phyloP scores from a whole-genome alignment of 129 eudicot species.

The Saposhnikovia divaricata region DNA sequence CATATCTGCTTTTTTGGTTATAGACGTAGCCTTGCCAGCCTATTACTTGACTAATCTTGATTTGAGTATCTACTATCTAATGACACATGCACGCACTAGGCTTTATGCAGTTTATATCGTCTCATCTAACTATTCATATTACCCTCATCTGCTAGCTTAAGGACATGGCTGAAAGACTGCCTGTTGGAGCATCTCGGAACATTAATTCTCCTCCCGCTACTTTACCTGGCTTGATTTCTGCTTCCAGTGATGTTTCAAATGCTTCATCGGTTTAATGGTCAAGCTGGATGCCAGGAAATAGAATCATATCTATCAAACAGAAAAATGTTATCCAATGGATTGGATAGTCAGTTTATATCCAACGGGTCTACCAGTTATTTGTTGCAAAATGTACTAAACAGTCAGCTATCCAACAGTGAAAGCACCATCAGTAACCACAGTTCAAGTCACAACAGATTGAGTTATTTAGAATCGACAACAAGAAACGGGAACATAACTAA shows the following conservation, averaged over 20 bases:
- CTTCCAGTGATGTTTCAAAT: conserved; percentile 38
- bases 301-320: conserved; percentile 49
- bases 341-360: conserved; percentile 39
- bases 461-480: conserved; percentile 32
- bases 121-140: neutral
- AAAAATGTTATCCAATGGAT: conserved; percentile 42
- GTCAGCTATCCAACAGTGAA: neutral
- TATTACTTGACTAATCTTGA: neutral
- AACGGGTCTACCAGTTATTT: conserved; percentile 48
- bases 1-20: neutral
- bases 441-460: conserved; percentile 45
- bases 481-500: conserved; percentile 50
- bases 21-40: neutral
- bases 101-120: neutral
- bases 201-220: conserved; percentile 52
- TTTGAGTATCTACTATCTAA: neutral
- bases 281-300: conserved; percentile 32
- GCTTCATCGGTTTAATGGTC: conserved; percentile 40
- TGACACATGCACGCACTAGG: neutral
- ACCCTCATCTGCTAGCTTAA: conserved; percentile 44
- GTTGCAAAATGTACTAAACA: conserved; percentile 42
- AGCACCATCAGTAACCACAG: conserved; percentile 35
- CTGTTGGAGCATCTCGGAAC: conserved; percentile 74
- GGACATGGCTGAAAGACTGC: conserved; percentile 96
- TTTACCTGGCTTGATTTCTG: conserved; percentile 39